Conservation (phyloP, 2,329 filamentous ascomycete genomes). For the Pseudogymnoascus sp. region DNA sequence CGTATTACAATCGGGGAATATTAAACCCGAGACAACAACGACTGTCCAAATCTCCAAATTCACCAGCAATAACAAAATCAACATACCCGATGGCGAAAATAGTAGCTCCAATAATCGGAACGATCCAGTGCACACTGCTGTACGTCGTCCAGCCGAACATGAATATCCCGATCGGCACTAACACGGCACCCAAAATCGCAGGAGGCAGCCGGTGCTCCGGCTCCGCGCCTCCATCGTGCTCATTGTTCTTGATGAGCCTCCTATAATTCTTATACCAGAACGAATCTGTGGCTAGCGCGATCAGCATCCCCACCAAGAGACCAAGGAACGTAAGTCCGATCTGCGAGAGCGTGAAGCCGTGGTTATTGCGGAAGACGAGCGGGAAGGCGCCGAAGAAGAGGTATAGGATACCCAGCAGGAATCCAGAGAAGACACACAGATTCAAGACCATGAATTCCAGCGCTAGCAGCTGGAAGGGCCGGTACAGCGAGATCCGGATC, state of each 20-base stretch:
- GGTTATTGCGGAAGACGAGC: constrained; percentile 65
- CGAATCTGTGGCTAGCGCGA: constrained; percentile 54
- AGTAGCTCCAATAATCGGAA: constrained; percentile 63
- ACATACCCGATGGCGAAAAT: constrained; percentile 66
- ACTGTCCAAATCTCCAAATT: not conserved
- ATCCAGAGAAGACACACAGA: constrained; percentile 73
- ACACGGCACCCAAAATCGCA: constrained; percentile 62
- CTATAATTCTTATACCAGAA: constrained; percentile 56
- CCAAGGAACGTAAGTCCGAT: constrained; percentile 71
- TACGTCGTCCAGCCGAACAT: constrained; percentile 85
- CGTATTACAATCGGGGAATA: not conserved
- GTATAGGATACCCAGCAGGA: constrained; percentile 82
- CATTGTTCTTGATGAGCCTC: constrained; percentile 46
- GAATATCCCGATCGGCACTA: constrained; percentile 77
- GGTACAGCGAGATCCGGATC: constrained; percentile 49
- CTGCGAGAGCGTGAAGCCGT: constrained; percentile 73
- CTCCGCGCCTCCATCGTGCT: constrained; percentile 51
- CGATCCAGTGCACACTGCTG: constrained; percentile 65
- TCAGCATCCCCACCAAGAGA: constrained; percentile 59
- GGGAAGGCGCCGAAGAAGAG: constrained; percentile 87
- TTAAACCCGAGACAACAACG: constrained; percentile 6
- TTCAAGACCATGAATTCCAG: constrained; percentile 80
- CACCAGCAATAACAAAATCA: not conserved
- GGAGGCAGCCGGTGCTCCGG: constrained; percentile 81
- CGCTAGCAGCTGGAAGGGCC: constrained; percentile 65